Evolutionary conservation across 768 basidiomycete genomes (phyloP), one percentile per base, ranked within the genome.

Genomic region (Pleurotus platypus): DNA sequence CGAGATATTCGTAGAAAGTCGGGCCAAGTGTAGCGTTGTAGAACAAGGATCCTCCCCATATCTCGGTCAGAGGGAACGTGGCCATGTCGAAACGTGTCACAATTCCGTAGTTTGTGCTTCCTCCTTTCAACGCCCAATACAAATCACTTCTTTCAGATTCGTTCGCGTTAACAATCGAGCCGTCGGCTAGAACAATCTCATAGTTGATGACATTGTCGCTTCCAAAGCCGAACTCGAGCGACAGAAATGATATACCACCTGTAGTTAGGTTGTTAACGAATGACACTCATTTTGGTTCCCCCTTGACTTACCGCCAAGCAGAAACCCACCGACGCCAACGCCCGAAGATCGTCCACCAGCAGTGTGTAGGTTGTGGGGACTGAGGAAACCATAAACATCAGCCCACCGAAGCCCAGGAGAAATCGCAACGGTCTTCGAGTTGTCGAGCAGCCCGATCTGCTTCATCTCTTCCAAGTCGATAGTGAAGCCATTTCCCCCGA

Each of bases 241-340:
- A 57, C 11, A 59, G 45, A 27, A 49, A 61, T 5, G 63, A 64
- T 7, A 64, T 55, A 13, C 63, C 63, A 13, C 63, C 63, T 64
- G 27, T 27, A 27, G 8, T 27, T 5, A 27, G 8, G 27, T 27
- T 27, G 27, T 27, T 27, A 26, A 35, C 8, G 27, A 27, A 27
- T 3, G 27, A 22, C 40, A n/a, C 4, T 40, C 27, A 38, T 42
- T 15, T 45, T 12, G 8, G 43, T 38, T 20, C 11, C 18, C 26
- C 30, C 16, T 46, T 38, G 20, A 51, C 56, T 30, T 43, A 58
- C 57, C 61, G 38, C 61, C 62, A 5, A 57, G 40, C 15, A 59
- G 46, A 39, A 61, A 61, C 5, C 62, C 61, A 8, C 56, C 59
- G 15, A 62, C 61, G 8, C 58, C 61, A n/a, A 62, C 58, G 3